Base-by-base conservation (phyloP, 129 eudicot genomes). In the Kitagawia praeruptora region DNA sequence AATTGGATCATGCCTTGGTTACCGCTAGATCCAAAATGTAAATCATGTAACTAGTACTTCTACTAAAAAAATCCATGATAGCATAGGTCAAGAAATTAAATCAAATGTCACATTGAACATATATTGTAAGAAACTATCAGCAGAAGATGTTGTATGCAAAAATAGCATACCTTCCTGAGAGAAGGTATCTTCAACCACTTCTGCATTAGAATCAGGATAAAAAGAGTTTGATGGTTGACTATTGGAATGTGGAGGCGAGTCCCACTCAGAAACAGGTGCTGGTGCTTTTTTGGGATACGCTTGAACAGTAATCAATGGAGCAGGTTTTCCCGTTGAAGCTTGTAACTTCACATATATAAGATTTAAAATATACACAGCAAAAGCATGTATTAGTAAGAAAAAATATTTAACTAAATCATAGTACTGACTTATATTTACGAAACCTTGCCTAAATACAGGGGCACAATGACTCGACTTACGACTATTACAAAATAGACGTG, bases 271-370 rank as follows among this genome's bases (percentile, higher is more conserved):
- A 38, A 88, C 75, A 85, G 91, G 87, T 27, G 93, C 79, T 47
- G 80, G 70, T 54, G 80, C 82, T 69, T 83, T 90, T n/a, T 79
- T 83, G 49, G 79, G 77, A 51, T 85, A 75, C 79, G 91, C 80
- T 44, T 82, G 88, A 74, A 81, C n/a, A 80, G 77, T 80, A 81
- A 81, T 80, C 47, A 92, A 14, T 61, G 90, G 86, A 39, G 74
- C 85, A 83, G 92, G 41, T 80, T 84, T 85, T 76, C 92, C 93
- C 78, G 87, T 89, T 6, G 88, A 16, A 74, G 87, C 88, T 80
- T 81, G 91, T 87, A 93, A 81, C 98, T 91, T 73, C 72, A 56
- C 76, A 16, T 79, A 53, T 48, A 77, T 19, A 84, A 70, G 74
- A 66, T 75, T 44, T 46, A 63, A 44, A 78, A 28, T 31, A 19